phyloP scores from a whole-genome alignment of 2,329 filamentous ascomycete genomes.

The Furcasterigmium furcatum region DNA sequence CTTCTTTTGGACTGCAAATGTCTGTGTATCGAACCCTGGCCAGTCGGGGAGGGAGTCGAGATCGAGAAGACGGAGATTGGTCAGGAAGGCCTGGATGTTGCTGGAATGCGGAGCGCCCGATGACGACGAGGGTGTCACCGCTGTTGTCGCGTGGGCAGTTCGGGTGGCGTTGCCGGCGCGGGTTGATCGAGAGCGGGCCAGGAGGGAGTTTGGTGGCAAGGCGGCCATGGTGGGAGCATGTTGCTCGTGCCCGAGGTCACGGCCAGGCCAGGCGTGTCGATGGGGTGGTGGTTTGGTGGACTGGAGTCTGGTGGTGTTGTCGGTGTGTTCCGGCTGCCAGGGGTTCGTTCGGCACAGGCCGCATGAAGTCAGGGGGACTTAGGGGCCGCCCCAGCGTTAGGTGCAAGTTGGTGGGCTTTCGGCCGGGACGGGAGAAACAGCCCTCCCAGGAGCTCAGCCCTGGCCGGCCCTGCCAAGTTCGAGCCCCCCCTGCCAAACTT shows the following conservation, averaged over 20 bases:
- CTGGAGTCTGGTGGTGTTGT: background rate
- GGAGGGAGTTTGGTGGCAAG: slow-evolving; percentile 22
- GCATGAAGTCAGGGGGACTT: no score
- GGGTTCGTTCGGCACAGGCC: no score
- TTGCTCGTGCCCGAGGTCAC: background rate
- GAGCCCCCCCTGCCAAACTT: no score
- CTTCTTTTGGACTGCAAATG: slow-evolving; percentile 79
- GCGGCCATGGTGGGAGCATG: slow-evolving; percentile 27
- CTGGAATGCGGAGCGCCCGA: slow-evolving; percentile 33
- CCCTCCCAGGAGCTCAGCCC: no score
- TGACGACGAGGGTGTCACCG: slow-evolving; percentile 22
- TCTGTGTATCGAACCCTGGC: slow-evolving; percentile 69
- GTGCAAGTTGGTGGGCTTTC: no score
- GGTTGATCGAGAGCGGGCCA: slow-evolving; percentile 21
- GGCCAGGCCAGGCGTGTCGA: background rate
- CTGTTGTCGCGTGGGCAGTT: slow-evolving; percentile 5
- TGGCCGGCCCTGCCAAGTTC: no score
- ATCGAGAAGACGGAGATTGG: slow-evolving; percentile 79
- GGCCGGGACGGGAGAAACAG: no score
- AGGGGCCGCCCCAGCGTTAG: no score
- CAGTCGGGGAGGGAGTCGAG: slow-evolving; percentile 75
- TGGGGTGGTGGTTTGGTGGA: background rate
- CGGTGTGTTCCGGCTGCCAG: no score
- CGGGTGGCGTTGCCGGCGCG: slow-evolving; percentile 13
- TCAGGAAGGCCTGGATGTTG: slow-evolving; percentile 68